These are phyloP conservation scores for Jamesozyma spencerorum DNA, from an alignment of 805 yeast species.

Conservation along the genomic window DNA sequence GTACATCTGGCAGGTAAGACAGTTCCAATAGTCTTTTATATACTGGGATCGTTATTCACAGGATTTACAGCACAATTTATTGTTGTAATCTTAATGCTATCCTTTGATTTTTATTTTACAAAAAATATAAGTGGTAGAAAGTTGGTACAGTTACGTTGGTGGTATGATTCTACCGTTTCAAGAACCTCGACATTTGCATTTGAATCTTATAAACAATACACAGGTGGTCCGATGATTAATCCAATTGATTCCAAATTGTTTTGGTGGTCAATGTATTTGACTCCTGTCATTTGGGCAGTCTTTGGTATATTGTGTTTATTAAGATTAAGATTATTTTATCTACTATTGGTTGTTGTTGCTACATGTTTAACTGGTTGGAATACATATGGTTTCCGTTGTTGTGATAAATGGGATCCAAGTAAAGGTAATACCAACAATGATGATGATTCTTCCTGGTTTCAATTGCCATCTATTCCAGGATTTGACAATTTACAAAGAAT, in stretches of 20 bases:
- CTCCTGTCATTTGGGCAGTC: slow-evolving; percentile 69
- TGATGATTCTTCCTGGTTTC: slow-evolving; percentile 20
- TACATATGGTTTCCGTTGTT: slow-evolving; percentile 80
- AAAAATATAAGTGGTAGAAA: slow-evolving; percentile 87
- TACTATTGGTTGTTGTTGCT: slow-evolving; percentile 58
- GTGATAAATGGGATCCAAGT: slow-evolving; percentile 72
- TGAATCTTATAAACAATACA: slow-evolving; percentile 31
- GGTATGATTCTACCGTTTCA: slow-evolving; percentile 64
- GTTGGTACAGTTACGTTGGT: slow-evolving; percentile 90
- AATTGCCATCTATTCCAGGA: slow-evolving; percentile 22
- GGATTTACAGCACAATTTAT: slow-evolving; percentile 51
- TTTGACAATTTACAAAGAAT: slow-evolving; percentile 21
- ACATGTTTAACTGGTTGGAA: slow-evolving; percentile 67
- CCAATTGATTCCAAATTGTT: slow-evolving; percentile 87
- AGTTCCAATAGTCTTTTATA: slow-evolving; percentile 26
- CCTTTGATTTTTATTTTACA: slow-evolving; percentile 90
- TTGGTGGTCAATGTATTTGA: slow-evolving; percentile 68
- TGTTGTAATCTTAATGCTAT: slow-evolving; percentile 59
- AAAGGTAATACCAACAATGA: slow-evolving; percentile 6
- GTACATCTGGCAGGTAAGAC: slow-evolving; percentile 27
- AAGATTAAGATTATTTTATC: slow-evolving; percentile 62
- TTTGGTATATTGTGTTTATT: slow-evolving; percentile 71
- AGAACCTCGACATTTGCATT: slow-evolving; percentile 23
- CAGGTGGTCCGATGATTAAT: slow-evolving; percentile 45
- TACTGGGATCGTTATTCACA: slow-evolving; percentile 25